Evolutionary conservation across 208 protist genomes (phyloP), one percentile per base, ranked within the genome.

Genomic region (Trypanosoma avium): DNA sequence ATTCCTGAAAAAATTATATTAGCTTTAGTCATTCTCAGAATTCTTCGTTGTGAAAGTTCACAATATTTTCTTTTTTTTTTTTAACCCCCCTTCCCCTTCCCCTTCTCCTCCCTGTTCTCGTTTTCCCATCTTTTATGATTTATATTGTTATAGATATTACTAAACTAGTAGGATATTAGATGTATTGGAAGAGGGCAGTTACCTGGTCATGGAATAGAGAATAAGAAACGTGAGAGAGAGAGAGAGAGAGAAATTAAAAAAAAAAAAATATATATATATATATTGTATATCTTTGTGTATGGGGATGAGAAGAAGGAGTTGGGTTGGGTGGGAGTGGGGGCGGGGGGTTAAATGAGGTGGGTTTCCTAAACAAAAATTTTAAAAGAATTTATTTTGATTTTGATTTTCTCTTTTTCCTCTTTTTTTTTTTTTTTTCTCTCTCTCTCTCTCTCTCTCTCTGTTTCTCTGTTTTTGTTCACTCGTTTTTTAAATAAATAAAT

Each of bases 331-430:
- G 47, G 10, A 42, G 10, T 15, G 36, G 10, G 36, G 10, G 3
- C 17, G 36, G 36, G 3, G 36, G 7, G 2, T 2, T 42, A 3
- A n/a, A 42, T 42, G 36, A 42, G 17, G 2, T 52, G 47, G 12
- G 47, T 48, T 63, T 42, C 8, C n/a, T n/a, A n/a, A n/a, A n/a
- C n/a, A n/a, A n/a, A n/a, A n/a, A n/a, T n/a, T n/a, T n/a, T n/a
- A n/a, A n/a, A n/a, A n/a, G n/a, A n/a, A n/a, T n/a, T n/a, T n/a
- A n/a, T 38, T 68, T 60, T 46, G 4, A 60, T 59, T 52, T 46
- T 30, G 26, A 15, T 30, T 36, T 78, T 59, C 43, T 61, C 57
- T 67, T 58, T 24, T 56, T 21, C 22, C 21, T 45, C 57, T 67
- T 43, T 47, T 69, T 48, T 45, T 60, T 54, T 55, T 54, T 32